A percentile compares a stretch with the other conserved stretches of the same genome.
Evolutionary conservation across 495 filamentous ascomycete species (phyloP).

Genomic region (Aspergillus sclerotiicarbonarius): DNA sequence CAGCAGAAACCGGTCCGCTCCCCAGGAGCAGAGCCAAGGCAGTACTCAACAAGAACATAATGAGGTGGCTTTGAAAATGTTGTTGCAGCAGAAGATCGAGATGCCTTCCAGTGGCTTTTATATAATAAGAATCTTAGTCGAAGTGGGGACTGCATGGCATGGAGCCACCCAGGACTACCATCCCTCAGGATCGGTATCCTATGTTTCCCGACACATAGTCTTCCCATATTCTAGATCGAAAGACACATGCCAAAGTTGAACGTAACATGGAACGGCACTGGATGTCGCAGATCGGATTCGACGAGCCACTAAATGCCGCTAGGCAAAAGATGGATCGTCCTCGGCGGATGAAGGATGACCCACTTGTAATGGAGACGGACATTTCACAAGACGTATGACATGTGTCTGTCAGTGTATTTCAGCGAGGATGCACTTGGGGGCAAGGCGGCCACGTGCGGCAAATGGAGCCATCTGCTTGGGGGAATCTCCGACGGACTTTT

Average conservation of each 20-base stretch:
- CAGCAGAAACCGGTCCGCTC: slow-evolving; percentile 28
- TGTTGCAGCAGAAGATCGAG: neutral
- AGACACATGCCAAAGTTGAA: neutral
- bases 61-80: neutral
- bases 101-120: neutral
- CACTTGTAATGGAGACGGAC: neutral
- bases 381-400: neutral
- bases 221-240: neutral
- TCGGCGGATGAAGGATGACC: neutral
- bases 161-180: neutral
- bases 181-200: neutral
- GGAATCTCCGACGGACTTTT: neutral
- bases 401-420: neutral
- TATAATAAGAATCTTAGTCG: neutral
- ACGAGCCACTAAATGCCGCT: neutral
- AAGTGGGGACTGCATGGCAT: neutral
- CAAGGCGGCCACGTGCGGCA: neutral
- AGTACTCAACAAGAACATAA: slow-evolving; percentile 10
- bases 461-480: neutral
- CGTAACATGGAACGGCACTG: slow-evolving; percentile 1
- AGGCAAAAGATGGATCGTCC: neutral
- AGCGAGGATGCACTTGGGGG: neutral
- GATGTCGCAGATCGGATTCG: slow-evolving; percentile 2
- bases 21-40: slow-evolving; percentile 22
- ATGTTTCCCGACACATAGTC: neutral